Evolutionary conservation across 768 basidiomycete species (phyloP).

Genomic region (Lactarius sanguifluus): DNA sequence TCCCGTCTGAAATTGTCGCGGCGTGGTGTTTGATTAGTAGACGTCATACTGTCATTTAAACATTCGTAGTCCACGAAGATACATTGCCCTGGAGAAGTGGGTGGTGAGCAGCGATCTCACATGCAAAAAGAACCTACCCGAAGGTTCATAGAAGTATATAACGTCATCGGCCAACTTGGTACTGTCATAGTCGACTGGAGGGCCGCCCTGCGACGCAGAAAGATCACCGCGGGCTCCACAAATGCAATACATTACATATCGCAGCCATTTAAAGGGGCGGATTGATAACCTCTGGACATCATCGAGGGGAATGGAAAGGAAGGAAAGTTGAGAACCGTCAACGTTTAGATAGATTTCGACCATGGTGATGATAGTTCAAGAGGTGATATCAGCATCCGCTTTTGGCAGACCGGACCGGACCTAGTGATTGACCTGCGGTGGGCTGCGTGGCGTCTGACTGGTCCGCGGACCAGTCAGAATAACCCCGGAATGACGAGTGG

Average conservation of each 20-base stretch:
- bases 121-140: background rate
- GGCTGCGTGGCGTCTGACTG: too few relatives aligned
- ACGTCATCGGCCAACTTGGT: background rate
- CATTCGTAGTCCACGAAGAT: background rate
- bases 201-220: background rate
- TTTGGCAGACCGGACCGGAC: too few relatives aligned
- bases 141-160: background rate
- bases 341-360: too few relatives aligned
- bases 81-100: background rate
- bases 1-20: background rate
- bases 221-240: conserved; percentile 1
- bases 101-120: background rate
- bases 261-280: background rate
- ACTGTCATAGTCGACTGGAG: background rate
- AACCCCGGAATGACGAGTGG: too few relatives aligned
- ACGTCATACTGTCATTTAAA: background rate
- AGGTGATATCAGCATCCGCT: too few relatives aligned
- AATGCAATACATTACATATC: conserved; percentile 6
- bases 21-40: background rate
- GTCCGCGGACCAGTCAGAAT: too few relatives aligned
- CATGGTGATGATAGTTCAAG: too few relatives aligned
- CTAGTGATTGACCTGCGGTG: too few relatives aligned
- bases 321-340: too few relatives aligned
- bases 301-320: background rate
- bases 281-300: background rate